phyloP scores from a whole-genome alignment of 257 asterid genomes.

The Prunella vulgaris region DNA sequence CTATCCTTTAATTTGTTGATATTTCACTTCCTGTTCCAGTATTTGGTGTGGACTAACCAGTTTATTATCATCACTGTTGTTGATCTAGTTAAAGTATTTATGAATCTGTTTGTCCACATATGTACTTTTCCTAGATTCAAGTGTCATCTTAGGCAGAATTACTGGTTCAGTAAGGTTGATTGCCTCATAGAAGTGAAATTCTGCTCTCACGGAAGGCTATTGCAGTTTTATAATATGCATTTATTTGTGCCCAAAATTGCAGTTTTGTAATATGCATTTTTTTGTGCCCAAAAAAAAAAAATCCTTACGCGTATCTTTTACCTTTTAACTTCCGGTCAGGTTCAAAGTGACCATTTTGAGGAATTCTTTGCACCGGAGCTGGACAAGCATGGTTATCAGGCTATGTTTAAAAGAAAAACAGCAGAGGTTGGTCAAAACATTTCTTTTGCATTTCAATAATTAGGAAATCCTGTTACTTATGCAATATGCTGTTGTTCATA shows the following conservation, averaged over 20 bases:
- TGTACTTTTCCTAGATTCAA: background rate
- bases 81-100: background rate
- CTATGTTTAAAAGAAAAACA: conserved; percentile 70
- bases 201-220: conserved; percentile 3
- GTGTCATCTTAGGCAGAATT: conserved; percentile 2
- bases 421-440: conserved; percentile 65
- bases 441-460: conserved; percentile 7
- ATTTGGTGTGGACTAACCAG: background rate
- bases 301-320: no score
- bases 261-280: background rate
- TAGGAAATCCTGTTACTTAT: conserved; percentile 16
- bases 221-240: background rate
- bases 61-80: conserved; percentile 8
- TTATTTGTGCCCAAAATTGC: background rate
- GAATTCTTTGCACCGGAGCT: conserved; percentile 94
- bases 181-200: background rate
- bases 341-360: conserved; percentile 90
- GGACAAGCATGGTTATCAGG: conserved; percentile 96
- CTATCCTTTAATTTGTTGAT: background rate
- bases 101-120: background rate
- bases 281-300: background rate
- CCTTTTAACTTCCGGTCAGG: conserved; percentile 47
- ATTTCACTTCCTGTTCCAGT: background rate
- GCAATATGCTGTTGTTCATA: conserved; percentile 26
- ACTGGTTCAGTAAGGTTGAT: background rate